Evolutionary conservation across 129 eudicot genomes (phyloP), one percentile per base, ranked within the genome.

Genomic region (Calendula officinalis): DNA sequence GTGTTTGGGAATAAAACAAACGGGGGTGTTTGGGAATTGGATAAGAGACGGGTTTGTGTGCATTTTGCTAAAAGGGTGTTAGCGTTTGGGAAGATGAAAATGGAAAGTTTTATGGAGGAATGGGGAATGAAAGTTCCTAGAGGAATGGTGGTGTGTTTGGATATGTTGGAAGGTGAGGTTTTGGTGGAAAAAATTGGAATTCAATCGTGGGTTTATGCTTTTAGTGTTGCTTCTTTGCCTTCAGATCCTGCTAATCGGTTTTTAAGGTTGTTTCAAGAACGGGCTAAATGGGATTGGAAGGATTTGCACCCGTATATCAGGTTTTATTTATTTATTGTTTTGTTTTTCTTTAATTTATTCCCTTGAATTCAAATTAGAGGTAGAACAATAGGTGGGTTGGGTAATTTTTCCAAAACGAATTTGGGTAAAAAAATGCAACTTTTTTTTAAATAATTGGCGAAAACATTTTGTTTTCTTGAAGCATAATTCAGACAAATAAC

Each of bases 201-300:
- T 36, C 91, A 88, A 47, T 68, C 77, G 32, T 79, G 91, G 96
- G 73, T 92, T 45, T 90, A 86, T 69, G 66, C 79, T 11, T 92
- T 85, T 60, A 83, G 98, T 62, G 83, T 85, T 39, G 81, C 83
- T 60, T 88, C 92, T 77, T 81, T 94, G 56, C 99, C 99, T 0
- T 86, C 84, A 38, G 63, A 78, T 12, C 99, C 97, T 38, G 81
- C 81, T 1, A 87, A 82, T 68, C 95, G 99, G 3, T 94, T 94
- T 62, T 56, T 84, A 6, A 64, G 78, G 56, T 90, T 94, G 8
- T 94, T 86, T 59, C 72, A 40, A 52, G 92, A 83, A 86, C 73
- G 92, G 64, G 68, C 83, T 33, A 94, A 80, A 66, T 94, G 97
- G 97, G 99, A 94, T 8, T 85, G 92, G 99, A 94, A 86, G 78